Evolutionary conservation across 164 flowering plant genomes (phyloP).

Genomic region (Nymphaea colorata): DNA sequence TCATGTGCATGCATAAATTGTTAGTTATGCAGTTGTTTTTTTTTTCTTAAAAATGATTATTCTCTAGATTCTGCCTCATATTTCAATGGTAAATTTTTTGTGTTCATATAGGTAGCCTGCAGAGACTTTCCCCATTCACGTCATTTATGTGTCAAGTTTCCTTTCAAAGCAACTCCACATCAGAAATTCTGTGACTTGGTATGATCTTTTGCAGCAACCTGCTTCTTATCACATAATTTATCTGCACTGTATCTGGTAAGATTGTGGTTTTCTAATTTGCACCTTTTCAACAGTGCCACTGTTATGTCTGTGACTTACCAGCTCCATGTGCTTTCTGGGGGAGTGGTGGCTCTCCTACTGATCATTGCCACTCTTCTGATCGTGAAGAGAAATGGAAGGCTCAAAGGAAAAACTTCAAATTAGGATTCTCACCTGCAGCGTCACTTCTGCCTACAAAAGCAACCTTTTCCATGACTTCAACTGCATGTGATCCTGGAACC

Average conservation of each 20-base stretch:
- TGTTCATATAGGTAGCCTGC: conserved; percentile 66
- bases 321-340: conserved; percentile 89
- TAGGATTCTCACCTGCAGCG: conserved; percentile 6
- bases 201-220: conserved; percentile 3
- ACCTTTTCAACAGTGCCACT: conserved; percentile 64
- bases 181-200: conserved; percentile 59
- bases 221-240: too few species aligned
- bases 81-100: neutral
- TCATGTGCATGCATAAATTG: neutral
- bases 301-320: conserved; percentile 77
- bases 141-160: conserved; percentile 60
- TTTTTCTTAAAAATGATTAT: neutral
- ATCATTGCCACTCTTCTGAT: conserved; percentile 89
- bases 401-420: conserved; percentile 31
- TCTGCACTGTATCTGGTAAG: neutral
- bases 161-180: conserved; percentile 52
- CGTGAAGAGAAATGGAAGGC: conserved; percentile 56
- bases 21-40: too few species aligned
- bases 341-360: conserved; percentile 27
- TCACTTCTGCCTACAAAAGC: conserved; percentile 11
- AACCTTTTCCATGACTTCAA: conserved; percentile 6
- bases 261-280: neutral
- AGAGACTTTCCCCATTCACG: conserved; percentile 88
- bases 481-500: conserved; percentile 9
- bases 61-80: neutral